phyloP scores from a whole-genome alignment of 1,139 yeast genomes.

The Taphrina flavorubra region DNA sequence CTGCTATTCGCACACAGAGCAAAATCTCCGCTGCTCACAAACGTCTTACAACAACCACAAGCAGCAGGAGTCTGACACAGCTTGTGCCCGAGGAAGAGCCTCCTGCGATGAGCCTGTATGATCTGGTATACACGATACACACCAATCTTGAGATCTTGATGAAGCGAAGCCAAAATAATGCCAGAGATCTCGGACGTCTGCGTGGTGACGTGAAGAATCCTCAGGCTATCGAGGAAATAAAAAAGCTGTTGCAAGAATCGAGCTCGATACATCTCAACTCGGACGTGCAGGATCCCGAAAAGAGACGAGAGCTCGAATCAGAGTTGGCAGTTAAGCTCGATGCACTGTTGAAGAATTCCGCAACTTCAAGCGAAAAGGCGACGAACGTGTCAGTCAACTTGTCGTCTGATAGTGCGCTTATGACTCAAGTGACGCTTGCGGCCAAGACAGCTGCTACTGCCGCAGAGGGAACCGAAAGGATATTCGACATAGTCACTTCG shows the following conservation, averaged over 20 bases:
- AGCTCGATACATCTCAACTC: not conserved
- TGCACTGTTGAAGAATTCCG: constrained; percentile 21
- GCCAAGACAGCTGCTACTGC: not conserved
- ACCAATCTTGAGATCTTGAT: constrained; percentile 32
- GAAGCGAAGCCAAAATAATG: constrained; percentile 39
- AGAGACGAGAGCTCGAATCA: constrained; percentile 11
- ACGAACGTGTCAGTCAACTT: constrained; percentile 3
- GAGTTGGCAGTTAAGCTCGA: constrained; percentile 32
- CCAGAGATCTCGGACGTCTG: constrained; percentile 33
- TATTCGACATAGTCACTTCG: not conserved
- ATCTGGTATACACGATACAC: constrained; percentile 18
- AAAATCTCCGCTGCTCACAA: constrained; percentile 32
- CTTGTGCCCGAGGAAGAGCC: constrained; percentile 20
- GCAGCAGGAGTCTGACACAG: constrained; percentile 22
- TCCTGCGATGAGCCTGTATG: constrained; percentile 28
- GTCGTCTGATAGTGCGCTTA: constrained; percentile 7
- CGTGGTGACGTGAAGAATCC: constrained; percentile 38
- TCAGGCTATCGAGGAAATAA: constrained; percentile 35
- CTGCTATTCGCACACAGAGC: constrained; percentile 26
- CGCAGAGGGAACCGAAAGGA: not conserved
- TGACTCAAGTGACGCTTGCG: not conserved
- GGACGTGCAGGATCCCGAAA: constrained; percentile 27
- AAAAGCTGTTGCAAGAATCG: constrained; percentile 29
- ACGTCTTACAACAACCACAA: constrained; percentile 22
- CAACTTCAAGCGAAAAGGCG: constrained; percentile 11